phyloP scores from a whole-genome alignment of 2,329 filamentous ascomycete species.

The Trichophyton rubrum region DNA sequence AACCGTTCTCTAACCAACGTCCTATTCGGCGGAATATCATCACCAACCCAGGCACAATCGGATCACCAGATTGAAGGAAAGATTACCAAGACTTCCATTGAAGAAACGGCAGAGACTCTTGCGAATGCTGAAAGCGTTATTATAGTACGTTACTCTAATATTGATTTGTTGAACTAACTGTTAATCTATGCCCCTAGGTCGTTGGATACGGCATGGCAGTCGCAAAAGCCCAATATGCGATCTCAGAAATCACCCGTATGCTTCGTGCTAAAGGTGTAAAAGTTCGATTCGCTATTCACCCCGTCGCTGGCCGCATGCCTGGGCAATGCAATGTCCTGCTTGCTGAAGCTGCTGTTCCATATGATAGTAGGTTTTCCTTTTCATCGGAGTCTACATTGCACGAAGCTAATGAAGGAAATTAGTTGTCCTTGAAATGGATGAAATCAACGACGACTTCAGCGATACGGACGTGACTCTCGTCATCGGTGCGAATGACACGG shows the following conservation, averaged over 20 bases:
- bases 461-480: conserved; percentile 79
- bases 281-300: conserved; percentile 81
- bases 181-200: conserved; percentile 27
- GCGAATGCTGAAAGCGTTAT: conserved; percentile 71
- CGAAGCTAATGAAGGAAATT: background rate
- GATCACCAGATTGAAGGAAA: conserved; percentile 69
- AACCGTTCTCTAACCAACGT: conserved; percentile 83
- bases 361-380: conserved; percentile 48
- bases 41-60: conserved; percentile 48
- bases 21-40: conserved; percentile 67
- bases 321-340: conserved; percentile 86
- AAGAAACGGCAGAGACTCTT: conserved; percentile 67
- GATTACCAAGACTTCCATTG: conserved; percentile 64
- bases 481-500: conserved; percentile 85
- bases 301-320: conserved; percentile 82
- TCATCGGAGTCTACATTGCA: background rate
- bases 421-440: conserved; percentile 85
- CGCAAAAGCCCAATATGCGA: conserved; percentile 83
- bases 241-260: conserved; percentile 65
- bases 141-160: conserved; percentile 40
- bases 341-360: conserved; percentile 76
- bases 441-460: conserved; percentile 84
- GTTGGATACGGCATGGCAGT: conserved; percentile 93
- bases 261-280: conserved; percentile 64
- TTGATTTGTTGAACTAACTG: conserved; percentile 39